Evolutionary conservation across 163 green algal species (phyloP), one percentile per base, ranked within the genome.

Genomic region (Prototheca stagnorum): DNA sequence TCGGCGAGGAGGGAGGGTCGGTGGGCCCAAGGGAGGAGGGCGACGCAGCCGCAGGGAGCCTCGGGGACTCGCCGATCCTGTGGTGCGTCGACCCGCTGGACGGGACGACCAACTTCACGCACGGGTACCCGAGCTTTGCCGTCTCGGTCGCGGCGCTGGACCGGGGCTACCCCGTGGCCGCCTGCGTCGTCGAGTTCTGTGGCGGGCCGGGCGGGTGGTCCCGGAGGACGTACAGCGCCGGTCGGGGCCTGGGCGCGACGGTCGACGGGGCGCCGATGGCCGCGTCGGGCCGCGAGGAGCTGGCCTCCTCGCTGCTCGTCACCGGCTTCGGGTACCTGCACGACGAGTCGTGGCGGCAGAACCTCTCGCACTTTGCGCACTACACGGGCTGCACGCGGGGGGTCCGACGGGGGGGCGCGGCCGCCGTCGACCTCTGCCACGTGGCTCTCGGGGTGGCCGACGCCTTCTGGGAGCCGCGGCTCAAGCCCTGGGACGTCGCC

Each of bases 51-150:
- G n/a, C n/a, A n/a, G n/a, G n/a, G n/a, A n/a, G n/a, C n/a, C 61
- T 84, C 57, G 49, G 65, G 6, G 22, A 39, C 35, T 84, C 70
- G 27, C 59, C 77, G 5, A 87, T 82, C 51, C 65, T 92, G 4
- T 95, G 84, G 80, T 85, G 70, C 33, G 62, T 95, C 5, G 85
- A 95, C 58, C 85, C 85, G 3, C 55, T 95, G 34, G 84, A 93
- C 62, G 84, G 84, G 35, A 94, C 84, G 11, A 93, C 84, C 34
- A 94, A 94, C 65, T 94, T 93, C 70, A 67, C 84, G 1, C 80
- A 91, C 47, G 53, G 68, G 37, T 94, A 93, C 59, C 80, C 72
- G 12, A 78, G 59, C 33, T 95, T 95, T 65, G 82, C 72, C 14
- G 73, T 87, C 1, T 82, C 61, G 4, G 74, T 95, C 5, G 84